Conservation (phyloP, 202 grass and related monocot species). For the Brachypodium distachyon region DNA sequence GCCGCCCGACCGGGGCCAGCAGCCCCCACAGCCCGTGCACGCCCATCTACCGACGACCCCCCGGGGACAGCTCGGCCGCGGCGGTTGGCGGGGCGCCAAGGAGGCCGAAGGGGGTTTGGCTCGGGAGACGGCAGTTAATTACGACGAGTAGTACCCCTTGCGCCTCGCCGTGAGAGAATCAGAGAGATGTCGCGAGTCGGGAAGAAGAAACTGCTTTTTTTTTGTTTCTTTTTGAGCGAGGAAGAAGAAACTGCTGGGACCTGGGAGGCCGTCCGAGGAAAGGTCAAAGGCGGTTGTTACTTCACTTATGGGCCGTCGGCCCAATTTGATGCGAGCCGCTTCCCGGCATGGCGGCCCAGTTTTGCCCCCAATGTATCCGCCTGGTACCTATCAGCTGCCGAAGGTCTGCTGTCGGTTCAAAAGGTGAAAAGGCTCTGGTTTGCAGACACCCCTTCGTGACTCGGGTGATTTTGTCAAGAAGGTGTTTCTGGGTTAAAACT, state of each 20-base stretch:
- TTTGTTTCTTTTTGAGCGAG: too few species aligned
- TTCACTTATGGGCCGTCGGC: not conserved
- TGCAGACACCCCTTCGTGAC: too few species aligned
- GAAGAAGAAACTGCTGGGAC: too few species aligned
- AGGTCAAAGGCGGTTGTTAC: not conserved
- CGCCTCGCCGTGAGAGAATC: not conserved
- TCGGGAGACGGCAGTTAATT: not conserved
- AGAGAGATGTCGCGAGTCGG: not conserved
- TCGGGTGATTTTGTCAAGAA: too few species aligned
- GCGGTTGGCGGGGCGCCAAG: not conserved
- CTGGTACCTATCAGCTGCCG: too few species aligned
- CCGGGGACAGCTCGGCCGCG: not conserved
- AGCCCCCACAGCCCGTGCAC: slow-evolving; percentile 93
- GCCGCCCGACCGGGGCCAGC: slow-evolving; percentile 81
- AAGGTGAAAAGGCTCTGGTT: too few species aligned
- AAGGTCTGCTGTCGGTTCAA: too few species aligned
- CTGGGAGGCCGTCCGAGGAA: not conserved
- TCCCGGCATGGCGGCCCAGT: not conserved
- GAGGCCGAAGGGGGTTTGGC: not conserved
- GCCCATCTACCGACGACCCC: slow-evolving; percentile 38
- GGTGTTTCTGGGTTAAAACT: too few species aligned
- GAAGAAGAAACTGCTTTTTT: too few species aligned
- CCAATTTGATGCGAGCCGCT: not conserved
- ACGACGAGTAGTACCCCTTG: not conserved
- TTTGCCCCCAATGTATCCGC: too few species aligned